Evolutionary conservation across 208 protist species (phyloP).

Genomic region (Porcisia deanei): DNA sequence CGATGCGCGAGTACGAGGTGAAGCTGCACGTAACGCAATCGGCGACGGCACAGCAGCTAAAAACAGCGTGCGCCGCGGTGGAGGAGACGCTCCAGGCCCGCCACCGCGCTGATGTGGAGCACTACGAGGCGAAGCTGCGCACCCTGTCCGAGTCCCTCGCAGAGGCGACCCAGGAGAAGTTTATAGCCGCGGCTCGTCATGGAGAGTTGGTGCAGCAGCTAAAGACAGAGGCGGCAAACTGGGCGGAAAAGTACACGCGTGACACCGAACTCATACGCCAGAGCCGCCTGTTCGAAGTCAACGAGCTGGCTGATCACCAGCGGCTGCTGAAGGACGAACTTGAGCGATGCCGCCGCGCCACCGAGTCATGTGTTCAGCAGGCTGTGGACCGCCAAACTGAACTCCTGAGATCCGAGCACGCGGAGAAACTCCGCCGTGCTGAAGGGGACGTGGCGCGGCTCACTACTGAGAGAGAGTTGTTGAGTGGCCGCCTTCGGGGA

Average conservation of each 20-base stretch:
- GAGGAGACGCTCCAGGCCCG: constrained; percentile 18
- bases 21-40: background rate
- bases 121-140: constrained; percentile 16
- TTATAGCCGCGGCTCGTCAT: background rate
- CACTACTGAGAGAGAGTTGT: constrained; percentile 3
- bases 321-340: constrained; percentile 25
- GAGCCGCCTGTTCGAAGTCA: constrained; percentile 13
- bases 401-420: constrained; percentile 15
- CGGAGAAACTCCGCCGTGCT: background rate
- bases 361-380: constrained; percentile 9
- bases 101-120: constrained; percentile 5
- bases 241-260: constrained; percentile 15
- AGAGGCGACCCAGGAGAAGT: background rate
- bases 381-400: constrained; percentile 19
- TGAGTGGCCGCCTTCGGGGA: constrained; percentile 11
- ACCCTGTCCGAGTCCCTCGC: constrained; percentile 6
- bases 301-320: constrained; percentile 14
- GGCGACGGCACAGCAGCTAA: constrained; percentile 19
- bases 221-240: background rate
- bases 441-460: constrained; percentile 16
- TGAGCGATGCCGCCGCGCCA: background rate
- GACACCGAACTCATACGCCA: constrained; percentile 19
- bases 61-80: constrained; percentile 10
- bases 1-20: background rate
- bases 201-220: constrained; percentile 15